These are phyloP conservation scores for Yueomyces sp. DNA, from an alignment of 1,139 yeast species.

Conservation along the genomic window DNA sequence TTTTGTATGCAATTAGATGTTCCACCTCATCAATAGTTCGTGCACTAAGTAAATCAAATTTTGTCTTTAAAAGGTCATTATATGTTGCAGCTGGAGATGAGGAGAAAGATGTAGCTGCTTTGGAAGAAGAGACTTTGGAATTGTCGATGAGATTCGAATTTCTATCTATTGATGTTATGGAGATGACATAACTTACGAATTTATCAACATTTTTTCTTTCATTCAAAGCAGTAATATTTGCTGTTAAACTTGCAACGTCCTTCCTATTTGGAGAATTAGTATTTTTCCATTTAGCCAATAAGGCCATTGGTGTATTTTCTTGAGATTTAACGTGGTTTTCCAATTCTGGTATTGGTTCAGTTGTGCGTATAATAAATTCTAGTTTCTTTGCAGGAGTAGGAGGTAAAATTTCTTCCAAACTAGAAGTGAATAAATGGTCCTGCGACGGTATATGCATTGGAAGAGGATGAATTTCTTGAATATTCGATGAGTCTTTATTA, in stretches of 20 bases:
- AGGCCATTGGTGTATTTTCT: slow-evolving; percentile 8
- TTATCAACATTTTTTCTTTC: slow-evolving; percentile 17
- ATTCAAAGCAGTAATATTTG: too few relatives aligned
- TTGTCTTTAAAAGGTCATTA: too few relatives aligned
- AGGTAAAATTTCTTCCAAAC: slow-evolving; percentile 38
- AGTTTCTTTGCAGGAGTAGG: slow-evolving; percentile 58
- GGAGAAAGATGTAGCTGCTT: too few relatives aligned
- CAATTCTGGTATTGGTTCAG: slow-evolving; percentile 10
- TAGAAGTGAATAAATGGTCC: slow-evolving; percentile 28
- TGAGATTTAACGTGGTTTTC: slow-evolving; percentile 8
- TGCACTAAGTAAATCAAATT: slow-evolving; percentile 63
- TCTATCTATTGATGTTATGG: slow-evolving; percentile 23
- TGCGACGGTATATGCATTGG: slow-evolving; percentile 24
- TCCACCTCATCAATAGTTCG: slow-evolving; percentile 65
- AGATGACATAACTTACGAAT: slow-evolving; percentile 29
- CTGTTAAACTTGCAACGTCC: not conserved
- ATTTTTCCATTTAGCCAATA: slow-evolving; percentile 21
- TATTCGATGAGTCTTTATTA: not conserved
- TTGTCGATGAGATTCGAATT: too few relatives aligned
- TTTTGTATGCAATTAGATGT: slow-evolving; percentile 25
- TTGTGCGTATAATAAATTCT: slow-evolving; percentile 29
- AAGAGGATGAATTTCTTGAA: slow-evolving; percentile 3
- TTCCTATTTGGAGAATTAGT: slow-evolving; percentile 9
- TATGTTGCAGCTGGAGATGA: too few relatives aligned
- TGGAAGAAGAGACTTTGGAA: too few relatives aligned